Conservation (phyloP, 257 asterid species). For the Capsicum rhomboideum region DNA sequence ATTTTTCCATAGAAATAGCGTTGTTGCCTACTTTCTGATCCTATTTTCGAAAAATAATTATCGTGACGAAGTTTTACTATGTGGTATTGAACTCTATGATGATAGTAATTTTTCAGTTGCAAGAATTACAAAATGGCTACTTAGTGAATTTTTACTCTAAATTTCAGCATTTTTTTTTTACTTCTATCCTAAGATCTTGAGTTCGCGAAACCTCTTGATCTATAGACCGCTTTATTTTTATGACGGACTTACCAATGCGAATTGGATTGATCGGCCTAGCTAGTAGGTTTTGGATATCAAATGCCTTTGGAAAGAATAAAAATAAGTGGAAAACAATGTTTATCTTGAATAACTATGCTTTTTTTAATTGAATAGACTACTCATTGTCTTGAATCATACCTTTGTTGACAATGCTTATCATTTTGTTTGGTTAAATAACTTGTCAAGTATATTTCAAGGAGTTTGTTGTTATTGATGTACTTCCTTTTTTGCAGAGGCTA, state of each 20-base stretch:
- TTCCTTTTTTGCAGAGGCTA: conserved; percentile 36
- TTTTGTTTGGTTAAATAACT: background rate
- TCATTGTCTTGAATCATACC: background rate
- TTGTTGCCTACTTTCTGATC: background rate
- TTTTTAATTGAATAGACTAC: background rate
- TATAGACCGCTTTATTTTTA: background rate
- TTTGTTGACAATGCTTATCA: background rate
- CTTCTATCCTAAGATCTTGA: background rate
- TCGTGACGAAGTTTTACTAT: background rate
- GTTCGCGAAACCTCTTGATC: background rate
- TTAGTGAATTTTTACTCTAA: too few species aligned
- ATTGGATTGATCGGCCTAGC: background rate
- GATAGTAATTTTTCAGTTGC: too few species aligned
- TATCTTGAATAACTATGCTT: background rate
- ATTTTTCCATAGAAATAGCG: background rate
- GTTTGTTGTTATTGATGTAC: background rate
- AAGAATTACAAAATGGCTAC: too few species aligned
- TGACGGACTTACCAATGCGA: background rate
- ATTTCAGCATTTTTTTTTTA: too few species aligned
- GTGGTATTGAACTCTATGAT: too few species aligned
- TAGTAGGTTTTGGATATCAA: background rate
- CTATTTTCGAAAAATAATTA: background rate
- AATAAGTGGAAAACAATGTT: background rate
- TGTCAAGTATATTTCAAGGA: background rate
- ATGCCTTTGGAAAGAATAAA: background rate